These are phyloP conservation scores for Cladosporium phlei DNA, from an alignment of 2,329 filamentous ascomycete species.

Conservation along the genomic window DNA sequence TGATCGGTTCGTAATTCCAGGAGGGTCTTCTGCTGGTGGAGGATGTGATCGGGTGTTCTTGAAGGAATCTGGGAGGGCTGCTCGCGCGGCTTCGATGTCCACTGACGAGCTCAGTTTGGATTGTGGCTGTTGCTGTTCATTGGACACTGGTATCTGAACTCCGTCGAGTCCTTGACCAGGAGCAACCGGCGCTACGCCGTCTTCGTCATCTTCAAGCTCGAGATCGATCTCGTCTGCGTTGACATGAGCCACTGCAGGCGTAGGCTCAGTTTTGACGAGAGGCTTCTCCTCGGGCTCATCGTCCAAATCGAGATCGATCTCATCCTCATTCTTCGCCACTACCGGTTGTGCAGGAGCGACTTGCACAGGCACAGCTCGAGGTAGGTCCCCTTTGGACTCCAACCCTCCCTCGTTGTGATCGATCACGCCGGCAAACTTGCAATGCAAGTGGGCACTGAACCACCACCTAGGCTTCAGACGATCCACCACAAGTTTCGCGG, in stretches of 20 bases:
- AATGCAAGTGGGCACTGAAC: constrained; percentile 88
- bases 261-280: constrained; percentile 2
- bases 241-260: constrained; percentile 21
- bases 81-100: constrained; percentile 41
- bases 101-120: not conserved
- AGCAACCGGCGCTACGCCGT: constrained; percentile 19
- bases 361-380: not conserved
- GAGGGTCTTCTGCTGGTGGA: constrained; percentile 47
- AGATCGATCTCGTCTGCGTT: constrained; percentile 65
- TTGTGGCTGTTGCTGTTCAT: constrained; percentile 14
- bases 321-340: constrained; percentile 54
- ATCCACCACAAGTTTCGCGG: constrained; percentile 75
- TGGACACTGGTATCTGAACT: constrained; percentile 22
- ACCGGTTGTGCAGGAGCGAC: not conserved
- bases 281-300: constrained; percentile 21
- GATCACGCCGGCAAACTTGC: constrained; percentile 69
- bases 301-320: constrained; percentile 55
- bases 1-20: constrained; percentile 68
- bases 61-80: constrained; percentile 74
- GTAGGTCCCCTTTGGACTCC: not conserved
- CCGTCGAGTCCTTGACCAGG: constrained; percentile 23
- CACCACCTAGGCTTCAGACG: constrained; percentile 76
- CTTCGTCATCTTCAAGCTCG: constrained; percentile 26
- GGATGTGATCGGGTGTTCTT: constrained; percentile 19
- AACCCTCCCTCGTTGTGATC: constrained; percentile 35